phyloP scores from a whole-genome alignment of 2,329 filamentous ascomycete species.

The Penicillium occitanis region DNA sequence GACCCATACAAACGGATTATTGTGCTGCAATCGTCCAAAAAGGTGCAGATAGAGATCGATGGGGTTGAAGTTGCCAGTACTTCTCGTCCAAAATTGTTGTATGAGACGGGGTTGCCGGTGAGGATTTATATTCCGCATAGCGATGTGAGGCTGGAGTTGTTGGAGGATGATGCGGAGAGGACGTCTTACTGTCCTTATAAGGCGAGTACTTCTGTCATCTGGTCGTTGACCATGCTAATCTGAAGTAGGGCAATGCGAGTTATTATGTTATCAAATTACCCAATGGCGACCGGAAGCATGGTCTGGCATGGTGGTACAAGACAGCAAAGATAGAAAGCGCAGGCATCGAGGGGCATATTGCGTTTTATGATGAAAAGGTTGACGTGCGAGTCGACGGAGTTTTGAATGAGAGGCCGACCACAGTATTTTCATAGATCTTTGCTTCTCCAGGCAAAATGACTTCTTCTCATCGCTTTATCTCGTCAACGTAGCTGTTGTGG shows the following conservation, averaged over 20 bases:
- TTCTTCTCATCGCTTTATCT: background rate
- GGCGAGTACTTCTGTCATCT: background rate
- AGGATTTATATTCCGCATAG: conserved; percentile 20
- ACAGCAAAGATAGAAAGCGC: conserved; percentile 17
- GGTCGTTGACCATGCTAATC: background rate
- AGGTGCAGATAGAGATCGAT: conserved; percentile 20
- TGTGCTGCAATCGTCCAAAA: conserved; percentile 18
- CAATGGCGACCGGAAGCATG: conserved; percentile 14
- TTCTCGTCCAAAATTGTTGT: conserved; percentile 17
- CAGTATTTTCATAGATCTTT: conserved; percentile 3
- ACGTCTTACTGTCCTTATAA: conserved; percentile 17
- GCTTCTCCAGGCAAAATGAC: conserved; percentile 40
- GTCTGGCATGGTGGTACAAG: conserved; percentile 23
- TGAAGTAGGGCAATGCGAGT: conserved; percentile 13
- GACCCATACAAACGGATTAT: conserved; percentile 22
- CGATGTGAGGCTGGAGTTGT: conserved; percentile 18
- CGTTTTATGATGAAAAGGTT: conserved; percentile 22
- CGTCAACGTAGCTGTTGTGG: background rate
- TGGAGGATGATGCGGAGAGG: conserved; percentile 12
- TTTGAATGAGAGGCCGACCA: conserved; percentile 16
- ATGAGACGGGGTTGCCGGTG: conserved; percentile 19
- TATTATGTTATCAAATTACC: conserved; percentile 21
- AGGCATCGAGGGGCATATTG: conserved; percentile 21
- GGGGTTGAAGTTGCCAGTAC: conserved; percentile 20
- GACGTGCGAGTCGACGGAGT: conserved; percentile 20